Base-by-base conservation (phyloP, 805 yeast genomes). In the Kodamaea kaohsiungensis region DNA sequence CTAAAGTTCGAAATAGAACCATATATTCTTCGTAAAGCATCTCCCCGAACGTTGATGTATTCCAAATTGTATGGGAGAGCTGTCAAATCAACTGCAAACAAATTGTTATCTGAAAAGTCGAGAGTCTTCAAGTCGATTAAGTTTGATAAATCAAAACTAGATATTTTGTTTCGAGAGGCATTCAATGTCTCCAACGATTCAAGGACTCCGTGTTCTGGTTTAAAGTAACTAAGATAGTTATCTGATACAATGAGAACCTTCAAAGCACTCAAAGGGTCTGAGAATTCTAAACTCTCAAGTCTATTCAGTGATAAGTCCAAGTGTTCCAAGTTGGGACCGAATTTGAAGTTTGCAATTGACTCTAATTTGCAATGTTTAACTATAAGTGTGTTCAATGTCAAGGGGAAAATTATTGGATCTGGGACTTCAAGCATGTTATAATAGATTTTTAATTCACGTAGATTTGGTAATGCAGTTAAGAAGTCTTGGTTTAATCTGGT, bases 261-360 rank as follows among this genome's bases (percentile, higher is more conserved):
- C 22, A 40, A 16, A 13, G 19, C 10, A 7, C 45, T 17, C 45
- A 40, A 30, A 8, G 3, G 4, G 12, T 40, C 25, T 10, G 45
- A 16, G 13, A 40, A 12, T 7, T 40, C 45, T 13, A 40, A 40
- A 5, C 45, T 17, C 17, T 40, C 45, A 12, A 40, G 45, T 17
- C 22, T 15, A 40, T 40, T 40, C 45, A 40, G 45, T 16, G 45
- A 40, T 7, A 40, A 9, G 45, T 40, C 45, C 45, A 40, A 40
- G 17, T 12, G n/a, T 22, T 40, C 22, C 45, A 40, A 40, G 45
- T 40, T 40, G 2, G 45, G 45, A 6, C 45, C 45, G 17, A 40
- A 40, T 7, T 17, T 12, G 8, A 40, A 40, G 45, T 40, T 17
- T 12, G 17, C 19, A 15, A 40, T 40, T 17, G 45, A 40, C 13